Evolutionary conservation across 2,329 filamentous ascomycete genomes (phyloP), one percentile per base, ranked within the genome.

Genomic region (Hymenoscyphus fraxineus): DNA sequence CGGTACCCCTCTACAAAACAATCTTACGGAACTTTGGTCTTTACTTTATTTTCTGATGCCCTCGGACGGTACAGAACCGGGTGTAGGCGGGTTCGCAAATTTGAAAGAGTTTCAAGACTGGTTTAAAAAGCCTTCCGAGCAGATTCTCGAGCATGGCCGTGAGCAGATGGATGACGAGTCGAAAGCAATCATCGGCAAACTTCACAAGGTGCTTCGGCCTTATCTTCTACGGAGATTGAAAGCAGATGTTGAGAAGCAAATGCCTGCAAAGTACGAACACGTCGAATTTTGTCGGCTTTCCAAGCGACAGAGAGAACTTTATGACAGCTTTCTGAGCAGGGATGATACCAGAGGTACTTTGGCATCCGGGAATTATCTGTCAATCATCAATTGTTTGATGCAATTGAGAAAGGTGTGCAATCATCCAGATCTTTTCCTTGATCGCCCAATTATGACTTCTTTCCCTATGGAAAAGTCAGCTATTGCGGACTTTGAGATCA

Each of bases 321-420:
- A 99, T 73, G 95, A 99, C 77, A 94, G 94, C 1, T 99, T 98
- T 77, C 87, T 99, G 79, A 92, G 92, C 40, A 88, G 93, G 63
- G 89, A 90, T 3, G 92, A 97, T 72, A 98, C 95, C 0, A 88
- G 92, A 68, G 90, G 92, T 65, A 97, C 93, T 0, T 81, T 99
- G 19, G 86, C 92, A 2, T 96, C 92, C 1, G 95, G 95, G 35
- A 99, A 98, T 73, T 97, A 97, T 76, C 86, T 99, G 68, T 97
- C 93, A 19, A 97, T 99, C 75, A 98, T 98, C 78, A 97, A 97
- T 76, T 98, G 96, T 77, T 80, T 99, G 60, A 97, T 99, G 93
- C 95, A 97, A 75, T 82, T 99, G 61, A 88, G 95, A 59, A 97
- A 98, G 76, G 96, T 99, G 60, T 99, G 95, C 82, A 99, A 99